Conservation (phyloP, 768 basidiomycete genomes). For the Pisolithus tinctorius region DNA sequence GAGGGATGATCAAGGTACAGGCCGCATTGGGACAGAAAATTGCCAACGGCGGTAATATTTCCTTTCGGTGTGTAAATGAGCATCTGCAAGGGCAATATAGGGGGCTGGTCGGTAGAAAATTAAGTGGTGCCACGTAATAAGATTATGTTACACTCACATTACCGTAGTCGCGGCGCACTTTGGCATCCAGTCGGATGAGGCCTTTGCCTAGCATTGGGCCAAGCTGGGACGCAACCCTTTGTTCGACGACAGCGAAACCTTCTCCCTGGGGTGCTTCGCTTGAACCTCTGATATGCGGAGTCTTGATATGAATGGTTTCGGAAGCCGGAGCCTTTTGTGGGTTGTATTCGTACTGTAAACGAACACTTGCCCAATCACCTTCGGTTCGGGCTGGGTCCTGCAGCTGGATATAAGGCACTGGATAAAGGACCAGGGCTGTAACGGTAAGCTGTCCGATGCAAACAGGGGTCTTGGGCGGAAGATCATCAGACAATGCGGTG, state of each 20-base stretch:
- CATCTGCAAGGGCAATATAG: conserved; percentile 77
- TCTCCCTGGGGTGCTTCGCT: conserved; percentile 58
- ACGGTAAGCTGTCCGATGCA: conserved; percentile 84
- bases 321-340: conserved; percentile 43
- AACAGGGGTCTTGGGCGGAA: conserved; percentile 75
- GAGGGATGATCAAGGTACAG: conserved; percentile 79
- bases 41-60: conserved; percentile 78
- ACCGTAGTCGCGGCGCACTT: conserved; percentile 56
- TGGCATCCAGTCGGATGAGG: conserved; percentile 73
- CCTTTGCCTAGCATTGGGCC: conserved; percentile 84
- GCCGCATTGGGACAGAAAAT: conserved; percentile 59
- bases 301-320: conserved; percentile 76
- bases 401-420: conserved; percentile 56
- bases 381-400: conserved; percentile 38
- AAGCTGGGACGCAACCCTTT: conserved; percentile 71
- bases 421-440: conserved; percentile 82
- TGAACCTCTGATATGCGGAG: conserved; percentile 45
- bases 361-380: conserved; percentile 62
- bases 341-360: conserved; percentile 64
- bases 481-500: conserved; percentile 42
- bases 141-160: conserved; percentile 42
- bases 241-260: conserved; percentile 78
- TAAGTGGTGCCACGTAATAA: conserved; percentile 12
- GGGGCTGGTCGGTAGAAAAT: conserved; percentile 44
- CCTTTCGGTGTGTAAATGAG: conserved; percentile 93